Evolutionary conservation across 345 rosid genomes (phyloP).

Genomic region (Citrus maxima): DNA sequence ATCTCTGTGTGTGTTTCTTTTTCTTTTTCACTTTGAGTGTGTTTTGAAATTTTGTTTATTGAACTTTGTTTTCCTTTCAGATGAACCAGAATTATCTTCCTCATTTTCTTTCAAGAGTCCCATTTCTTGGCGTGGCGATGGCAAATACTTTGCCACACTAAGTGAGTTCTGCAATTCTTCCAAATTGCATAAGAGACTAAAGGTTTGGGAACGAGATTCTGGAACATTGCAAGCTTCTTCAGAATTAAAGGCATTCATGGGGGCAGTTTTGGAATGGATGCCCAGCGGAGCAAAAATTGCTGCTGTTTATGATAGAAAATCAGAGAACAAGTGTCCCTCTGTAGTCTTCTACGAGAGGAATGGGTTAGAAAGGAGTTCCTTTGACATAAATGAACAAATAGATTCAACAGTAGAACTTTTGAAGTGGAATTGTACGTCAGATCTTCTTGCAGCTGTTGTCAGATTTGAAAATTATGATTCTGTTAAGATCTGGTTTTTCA

Average conservation of each 20-base stretch:
- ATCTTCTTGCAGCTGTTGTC: constrained; percentile 77
- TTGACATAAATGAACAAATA: constrained; percentile 47
- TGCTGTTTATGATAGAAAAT: constrained; percentile 59
- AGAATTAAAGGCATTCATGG: constrained; percentile 59
- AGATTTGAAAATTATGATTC: constrained; percentile 56
- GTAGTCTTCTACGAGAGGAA: constrained; percentile 83
- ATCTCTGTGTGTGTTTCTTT: too few relatives aligned
- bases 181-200: constrained; percentile 50
- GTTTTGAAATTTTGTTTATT: constrained; percentile 5
- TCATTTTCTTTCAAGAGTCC: constrained; percentile 34
- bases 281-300: constrained; percentile 95
- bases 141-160: constrained; percentile 75
- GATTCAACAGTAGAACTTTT: constrained; percentile 51
- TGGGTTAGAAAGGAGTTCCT: constrained; percentile 79
- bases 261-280: constrained; percentile 90
- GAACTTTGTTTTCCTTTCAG: constrained; percentile 36
- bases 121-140: constrained; percentile 96
- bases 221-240: constrained; percentile 74
- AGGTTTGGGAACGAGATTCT: constrained; percentile 93
- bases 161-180: constrained; percentile 34
- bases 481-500: constrained; percentile 74
- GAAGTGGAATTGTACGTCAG: constrained; percentile 91
- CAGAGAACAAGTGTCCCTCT: constrained; percentile 52
- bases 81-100: constrained; percentile 36
- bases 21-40: background rate